phyloP scores from a whole-genome alignment of 2,329 filamentous ascomycete species.

The Diplocarpon rosae region DNA sequence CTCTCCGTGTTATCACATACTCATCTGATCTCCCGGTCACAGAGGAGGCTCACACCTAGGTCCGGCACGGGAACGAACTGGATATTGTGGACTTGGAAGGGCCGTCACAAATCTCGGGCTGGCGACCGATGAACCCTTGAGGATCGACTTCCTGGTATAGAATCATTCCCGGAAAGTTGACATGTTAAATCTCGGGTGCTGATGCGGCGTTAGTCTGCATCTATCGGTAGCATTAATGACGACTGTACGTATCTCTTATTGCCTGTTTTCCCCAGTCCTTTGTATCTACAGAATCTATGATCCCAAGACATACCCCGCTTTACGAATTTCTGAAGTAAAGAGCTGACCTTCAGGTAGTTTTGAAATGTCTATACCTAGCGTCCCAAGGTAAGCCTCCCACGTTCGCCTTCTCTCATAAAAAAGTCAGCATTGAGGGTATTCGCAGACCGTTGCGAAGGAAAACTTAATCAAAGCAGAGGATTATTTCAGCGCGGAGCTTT shows the following conservation, averaged over 20 bases:
- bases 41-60: slow-evolving; percentile 46
- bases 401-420: not conserved
- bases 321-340: too few relatives aligned
- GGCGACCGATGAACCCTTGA: slow-evolving; percentile 40
- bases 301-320: too few relatives aligned
- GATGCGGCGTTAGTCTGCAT: slow-evolving; percentile 49
- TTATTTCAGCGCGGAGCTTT: too few relatives aligned
- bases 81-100: slow-evolving; percentile 62
- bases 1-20: not conserved
- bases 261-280: too few relatives aligned
- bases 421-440: not conserved
- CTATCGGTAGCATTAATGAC: slow-evolving; percentile 64
- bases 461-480: too few relatives aligned
- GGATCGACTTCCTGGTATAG: slow-evolving; percentile 63
- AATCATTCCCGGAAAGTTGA: slow-evolving; percentile 1
- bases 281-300: too few relatives aligned
- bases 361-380: slow-evolving; percentile 48
- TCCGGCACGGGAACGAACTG: slow-evolving; percentile 43
- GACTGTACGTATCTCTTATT: slow-evolving; percentile 13
- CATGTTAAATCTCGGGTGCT: slow-evolving; percentile 5
- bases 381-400: slow-evolving; percentile 35
- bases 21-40: not conserved
- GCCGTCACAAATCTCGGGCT: slow-evolving; percentile 56
- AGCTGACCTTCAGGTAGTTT: slow-evolving; percentile 33
- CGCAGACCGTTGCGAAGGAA: not conserved